A percentile compares a stretch with the other conserved stretches of the same genome.
phyloP scores from a whole-genome alignment of 2,329 filamentous ascomycete species.

The Fusarium oxysporum region DNA sequence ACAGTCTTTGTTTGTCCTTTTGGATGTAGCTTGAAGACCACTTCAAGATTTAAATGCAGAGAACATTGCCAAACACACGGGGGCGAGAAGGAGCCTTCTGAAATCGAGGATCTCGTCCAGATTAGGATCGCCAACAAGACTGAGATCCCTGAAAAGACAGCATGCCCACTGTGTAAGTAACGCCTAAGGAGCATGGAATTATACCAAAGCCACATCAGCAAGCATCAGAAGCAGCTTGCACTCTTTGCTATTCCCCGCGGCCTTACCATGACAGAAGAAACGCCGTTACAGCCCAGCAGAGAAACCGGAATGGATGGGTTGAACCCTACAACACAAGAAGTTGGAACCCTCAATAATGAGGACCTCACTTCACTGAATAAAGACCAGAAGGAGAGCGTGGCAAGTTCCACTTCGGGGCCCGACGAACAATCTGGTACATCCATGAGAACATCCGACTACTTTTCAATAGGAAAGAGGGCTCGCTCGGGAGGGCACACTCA shows the following conservation, averaged over 20 bases:
- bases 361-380: background rate
- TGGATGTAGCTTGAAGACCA: background rate
- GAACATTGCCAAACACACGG: background rate
- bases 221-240: background rate
- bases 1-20: background rate
- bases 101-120: background rate
- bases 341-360: background rate
- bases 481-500: too few relatives aligned
- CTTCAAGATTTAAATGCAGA: rapidly evolving
- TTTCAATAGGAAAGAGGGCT: background rate
- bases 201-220: background rate
- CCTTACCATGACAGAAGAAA: background rate
- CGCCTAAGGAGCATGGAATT: rapidly evolving
- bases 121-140: background rate
- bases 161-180: background rate
- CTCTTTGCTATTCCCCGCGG: background rate
- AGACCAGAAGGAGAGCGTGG: background rate
- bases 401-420: background rate
- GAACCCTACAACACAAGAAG: background rate
- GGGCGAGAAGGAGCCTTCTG: rapidly evolving
- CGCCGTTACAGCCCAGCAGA: background rate
- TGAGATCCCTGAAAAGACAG: rapidly evolving
- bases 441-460: background rate
- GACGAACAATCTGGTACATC: background rate
- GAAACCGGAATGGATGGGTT: too few relatives aligned